phyloP scores from a whole-genome alignment of 2,329 filamentous ascomycete species.

The Penicillium sumatraense region DNA sequence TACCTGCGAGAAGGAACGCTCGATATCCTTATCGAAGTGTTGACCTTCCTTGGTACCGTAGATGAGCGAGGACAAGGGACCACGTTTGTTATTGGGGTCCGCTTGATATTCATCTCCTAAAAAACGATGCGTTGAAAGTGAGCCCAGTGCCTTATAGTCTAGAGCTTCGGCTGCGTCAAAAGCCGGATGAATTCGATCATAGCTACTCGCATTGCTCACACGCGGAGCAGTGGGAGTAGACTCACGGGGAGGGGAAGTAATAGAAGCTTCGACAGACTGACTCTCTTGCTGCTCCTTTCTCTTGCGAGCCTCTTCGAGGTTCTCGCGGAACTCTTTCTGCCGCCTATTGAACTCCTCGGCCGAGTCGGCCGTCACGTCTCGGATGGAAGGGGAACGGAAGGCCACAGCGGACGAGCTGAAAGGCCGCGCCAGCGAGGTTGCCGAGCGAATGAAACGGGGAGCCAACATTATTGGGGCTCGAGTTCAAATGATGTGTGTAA shows the following conservation, averaged over 20 bases:
- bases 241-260: conserved; percentile 48
- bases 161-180: conserved; percentile 46
- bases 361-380: conserved; percentile 77
- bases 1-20: conserved; percentile 93
- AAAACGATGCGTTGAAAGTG: conserved; percentile 59
- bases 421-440: conserved; percentile 58
- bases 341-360: conserved; percentile 78
- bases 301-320: conserved; percentile 75
- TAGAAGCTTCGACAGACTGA: conserved; percentile 63
- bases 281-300: conserved; percentile 81
- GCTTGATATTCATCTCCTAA: conserved; percentile 62
- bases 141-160: conserved; percentile 59
- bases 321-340: conserved; percentile 85
- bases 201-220: conserved; percentile 52
- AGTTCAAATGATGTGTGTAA: neutral
- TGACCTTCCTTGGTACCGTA: conserved; percentile 96
- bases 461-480: conserved; percentile 44
- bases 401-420: conserved; percentile 60
- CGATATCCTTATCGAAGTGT: conserved; percentile 92
- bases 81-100: conserved; percentile 68
- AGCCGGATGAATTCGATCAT: conserved; percentile 31
- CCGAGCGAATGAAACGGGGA: conserved; percentile 55
- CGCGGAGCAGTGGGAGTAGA: conserved; percentile 50
- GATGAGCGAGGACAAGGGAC: conserved; percentile 81
- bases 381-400: conserved; percentile 72